These are phyloP conservation scores for Thuja plicata DNA, from an alignment of 83 land plant species.

Conservation along the genomic window DNA sequence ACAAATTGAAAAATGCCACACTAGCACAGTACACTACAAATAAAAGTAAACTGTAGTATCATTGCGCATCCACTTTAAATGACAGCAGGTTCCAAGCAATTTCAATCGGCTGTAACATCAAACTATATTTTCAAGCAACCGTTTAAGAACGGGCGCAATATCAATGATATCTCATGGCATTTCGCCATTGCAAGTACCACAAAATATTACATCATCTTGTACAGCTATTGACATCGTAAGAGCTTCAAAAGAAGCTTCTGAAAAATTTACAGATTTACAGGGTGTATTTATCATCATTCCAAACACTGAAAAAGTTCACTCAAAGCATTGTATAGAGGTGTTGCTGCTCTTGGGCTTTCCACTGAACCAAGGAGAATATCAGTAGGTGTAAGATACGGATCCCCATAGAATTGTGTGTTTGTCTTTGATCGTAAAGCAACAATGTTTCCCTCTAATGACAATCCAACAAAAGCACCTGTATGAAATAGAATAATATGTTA, in stretches of 20 bases:
- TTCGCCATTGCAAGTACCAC: background rate
- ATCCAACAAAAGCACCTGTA: conserved; percentile 84
- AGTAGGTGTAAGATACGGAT: conserved; percentile 67
- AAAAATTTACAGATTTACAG: background rate
- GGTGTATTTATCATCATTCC: background rate
- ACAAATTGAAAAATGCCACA: background rate
- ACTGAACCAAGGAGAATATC: conserved; percentile 75
- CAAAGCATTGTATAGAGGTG: conserved; percentile 66
- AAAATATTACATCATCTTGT: background rate
- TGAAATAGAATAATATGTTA: background rate
- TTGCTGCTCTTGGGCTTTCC: conserved; percentile 68
- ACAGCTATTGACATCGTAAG: background rate
- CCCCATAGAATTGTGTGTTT: conserved; percentile 75
- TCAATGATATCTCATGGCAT: background rate
- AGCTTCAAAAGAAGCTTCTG: background rate
- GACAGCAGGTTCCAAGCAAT: background rate
- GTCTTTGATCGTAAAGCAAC: conserved; percentile 58
- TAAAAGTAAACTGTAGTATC: background rate
- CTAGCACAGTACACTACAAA: background rate
- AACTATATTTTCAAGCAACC: background rate
- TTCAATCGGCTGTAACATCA: background rate
- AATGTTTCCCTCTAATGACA: conserved; percentile 76
- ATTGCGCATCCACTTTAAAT: background rate
- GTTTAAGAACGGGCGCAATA: too few species aligned
- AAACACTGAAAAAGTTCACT: conserved; percentile 34